Evolutionary conservation across 2,329 filamentous ascomycete genomes (phyloP), one percentile per base, ranked within the genome.

Genomic region (Calonectria honghensis): DNA sequence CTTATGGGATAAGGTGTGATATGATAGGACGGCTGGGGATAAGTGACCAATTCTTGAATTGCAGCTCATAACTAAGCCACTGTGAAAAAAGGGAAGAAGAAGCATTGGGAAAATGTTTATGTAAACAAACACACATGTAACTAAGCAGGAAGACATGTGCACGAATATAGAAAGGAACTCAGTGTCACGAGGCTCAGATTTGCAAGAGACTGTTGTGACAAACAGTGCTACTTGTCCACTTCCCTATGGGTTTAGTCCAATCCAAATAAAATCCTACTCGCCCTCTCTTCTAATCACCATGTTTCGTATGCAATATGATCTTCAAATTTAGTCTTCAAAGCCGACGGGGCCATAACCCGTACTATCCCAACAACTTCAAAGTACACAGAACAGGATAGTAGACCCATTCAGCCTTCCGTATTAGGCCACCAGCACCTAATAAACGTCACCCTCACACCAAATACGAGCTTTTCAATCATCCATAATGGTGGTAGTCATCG

Each of bases 181-280:
- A 65, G 52, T 41, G 39, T 63, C 57, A 14, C 51, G 48, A 71
- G 59, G 27, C 48, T 61, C 24, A 16, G 27, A 41, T 63, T 41
- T 37, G 32, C 66, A 27, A 16, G 16, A 57, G 11, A 31, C 59
- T 39, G 37, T 61, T 37, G 72, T 71, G 67, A 20, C 41, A 54
- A 67, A 24, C 50, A 51, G 32, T 27, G 45, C 57, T 35, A 31
- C 50, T 18, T 27, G 6, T 59, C 45, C 35, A 37, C 37, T 37
- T 13, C 37, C 50, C 18, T 39, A 24, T 7, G 32, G 27, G 24
- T 32, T 68, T 39, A 16, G n/a, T 54, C n/a, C 35, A 51, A 37
- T 54, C 18, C n/a, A 14, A 70, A 66, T 59, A 66, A 59, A 73
- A 61, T 68, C 45, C 59, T 45, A 59, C 59, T 24, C 50, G 39